phyloP scores from a whole-genome alignment of 495 filamentous ascomycete species.

The Trichocladium antarcticum region DNA sequence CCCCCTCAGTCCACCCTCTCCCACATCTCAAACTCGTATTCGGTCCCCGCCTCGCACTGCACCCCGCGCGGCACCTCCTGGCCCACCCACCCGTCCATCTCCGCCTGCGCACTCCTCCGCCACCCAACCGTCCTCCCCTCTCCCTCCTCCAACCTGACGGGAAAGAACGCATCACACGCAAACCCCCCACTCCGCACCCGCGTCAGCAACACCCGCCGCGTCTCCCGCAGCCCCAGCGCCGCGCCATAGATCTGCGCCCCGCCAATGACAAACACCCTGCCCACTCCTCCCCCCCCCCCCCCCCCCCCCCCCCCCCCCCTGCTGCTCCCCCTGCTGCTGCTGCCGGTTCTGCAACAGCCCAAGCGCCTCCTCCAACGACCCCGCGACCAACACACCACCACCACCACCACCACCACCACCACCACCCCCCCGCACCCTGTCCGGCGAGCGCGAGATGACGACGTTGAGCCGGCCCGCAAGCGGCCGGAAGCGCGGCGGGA shows the following conservation, averaged over 20 bases:
- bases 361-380: slow-evolving; percentile 50
- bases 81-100: slow-evolving; percentile 46
- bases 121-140: slow-evolving; percentile 29
- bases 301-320: background rate
- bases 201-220: slow-evolving; percentile 52
- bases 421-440: background rate
- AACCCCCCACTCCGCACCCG: slow-evolving; percentile 51
- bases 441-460: slow-evolving; percentile 50
- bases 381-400: slow-evolving; percentile 15
- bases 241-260: slow-evolving; percentile 73
- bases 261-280: slow-evolving; percentile 74
- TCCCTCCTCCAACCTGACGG: slow-evolving; percentile 41
- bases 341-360: slow-evolving; percentile 16
- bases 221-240: slow-evolving; percentile 44
- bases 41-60: slow-evolving; percentile 46
- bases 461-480: slow-evolving; percentile 67
- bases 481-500: slow-evolving; percentile 67
- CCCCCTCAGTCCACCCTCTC: slow-evolving; percentile 30
- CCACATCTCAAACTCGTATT: slow-evolving; percentile 58
- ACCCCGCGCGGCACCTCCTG: slow-evolving; percentile 43
- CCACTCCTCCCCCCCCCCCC: slow-evolving; percentile 16
- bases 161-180: slow-evolving; percentile 87
- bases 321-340: background rate
- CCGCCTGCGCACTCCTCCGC: slow-evolving; percentile 37
- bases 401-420: background rate